Percentiles rank a stretch among this genome's conserved stretches.
phyloP scores from a whole-genome alignment of 805 yeast genomes.

The Kurtzmaniella fragi region DNA sequence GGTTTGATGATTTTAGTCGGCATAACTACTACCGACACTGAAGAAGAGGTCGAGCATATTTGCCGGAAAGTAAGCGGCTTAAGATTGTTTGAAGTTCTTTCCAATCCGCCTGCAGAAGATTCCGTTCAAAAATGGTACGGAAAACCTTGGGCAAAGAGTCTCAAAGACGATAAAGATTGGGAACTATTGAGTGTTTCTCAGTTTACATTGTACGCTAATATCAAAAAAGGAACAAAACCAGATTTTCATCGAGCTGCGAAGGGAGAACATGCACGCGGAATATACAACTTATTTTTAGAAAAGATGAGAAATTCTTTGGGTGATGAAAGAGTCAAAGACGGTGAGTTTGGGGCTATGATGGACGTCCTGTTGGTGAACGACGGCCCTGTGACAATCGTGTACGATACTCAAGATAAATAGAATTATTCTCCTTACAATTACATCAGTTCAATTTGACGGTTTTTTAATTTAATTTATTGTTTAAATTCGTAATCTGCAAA shows the following conservation, averaged over 20 bases:
- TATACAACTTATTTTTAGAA: constrained; percentile 51
- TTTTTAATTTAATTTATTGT: neutral
- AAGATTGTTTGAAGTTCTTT: constrained; percentile 65
- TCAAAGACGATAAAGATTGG: constrained; percentile 59
- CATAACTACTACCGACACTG: constrained; percentile 70
- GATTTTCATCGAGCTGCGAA: constrained; percentile 91
- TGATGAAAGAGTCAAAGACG: constrained; percentile 67
- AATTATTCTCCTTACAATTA: too few relatives aligned
- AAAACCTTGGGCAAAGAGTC: constrained; percentile 68
- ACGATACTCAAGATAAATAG: constrained; percentile 55
- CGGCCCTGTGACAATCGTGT: constrained; percentile 86
- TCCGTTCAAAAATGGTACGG: constrained; percentile 39
- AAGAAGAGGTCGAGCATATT: constrained; percentile 64
- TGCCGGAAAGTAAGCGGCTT: constrained; percentile 63
- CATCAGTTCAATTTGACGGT: too few relatives aligned
- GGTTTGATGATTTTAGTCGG: constrained; percentile 87
- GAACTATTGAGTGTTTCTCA: constrained; percentile 86
- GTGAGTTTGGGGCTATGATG: constrained; percentile 97
- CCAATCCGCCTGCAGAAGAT: constrained; percentile 35
- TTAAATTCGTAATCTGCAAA: too few relatives aligned
- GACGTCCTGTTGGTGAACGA: constrained; percentile 83
- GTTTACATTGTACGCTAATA: constrained; percentile 80
- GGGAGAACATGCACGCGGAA: constrained; percentile 51
- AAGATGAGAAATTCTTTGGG: constrained; percentile 50
- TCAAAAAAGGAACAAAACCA: constrained; percentile 90